Percentiles rank a stretch among this genome's conserved stretches.
These are phyloP conservation scores for Beauveria medogensis DNA, from an alignment of 2,329 filamentous ascomycete species.

Conservation along the genomic window DNA sequence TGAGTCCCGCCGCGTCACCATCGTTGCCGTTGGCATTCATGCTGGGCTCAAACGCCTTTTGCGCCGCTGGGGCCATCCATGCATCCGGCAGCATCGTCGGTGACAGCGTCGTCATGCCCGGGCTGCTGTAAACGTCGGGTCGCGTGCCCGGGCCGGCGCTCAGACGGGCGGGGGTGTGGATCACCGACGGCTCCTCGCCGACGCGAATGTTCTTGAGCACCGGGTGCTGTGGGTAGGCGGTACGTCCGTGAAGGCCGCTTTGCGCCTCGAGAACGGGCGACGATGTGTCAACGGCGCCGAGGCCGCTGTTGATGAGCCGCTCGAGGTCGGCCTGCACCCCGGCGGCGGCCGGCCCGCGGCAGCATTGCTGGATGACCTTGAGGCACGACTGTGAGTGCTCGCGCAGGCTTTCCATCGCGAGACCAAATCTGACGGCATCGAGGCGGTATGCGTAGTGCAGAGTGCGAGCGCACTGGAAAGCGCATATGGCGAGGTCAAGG, in stretches of 20 bases:
- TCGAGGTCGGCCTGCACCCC: conserved; percentile 42
- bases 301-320: conserved; percentile 39
- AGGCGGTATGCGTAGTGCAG: conserved; percentile 43
- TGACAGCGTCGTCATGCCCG: conserved; percentile 10
- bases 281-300: conserved; percentile 19
- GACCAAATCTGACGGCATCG: conserved; percentile 32
- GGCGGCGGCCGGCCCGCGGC: conserved; percentile 41
- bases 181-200: conserved; percentile 12
- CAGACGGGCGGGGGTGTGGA: conserved; percentile 5
- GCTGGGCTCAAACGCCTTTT: conserved; percentile 9
- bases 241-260: background rate
- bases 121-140: conserved; percentile 17
- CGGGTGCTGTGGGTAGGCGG: conserved; percentile 8
- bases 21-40: conserved; percentile 10
- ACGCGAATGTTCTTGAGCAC: conserved; percentile 11
- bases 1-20: background rate
- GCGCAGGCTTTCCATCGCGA: conserved; percentile 37
- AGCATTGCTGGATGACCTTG: conserved; percentile 42
- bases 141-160: conserved; percentile 11
- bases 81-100: conserved; percentile 12
- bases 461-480: conserved; percentile 47
- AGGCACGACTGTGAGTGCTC: conserved; percentile 45
- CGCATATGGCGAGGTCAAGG: conserved; percentile 46
- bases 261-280: conserved; percentile 11
- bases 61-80: conserved; percentile 5